Conservation (phyloP, 1,284 basidiomycete species). For the Termitomyces sp. region DNA sequence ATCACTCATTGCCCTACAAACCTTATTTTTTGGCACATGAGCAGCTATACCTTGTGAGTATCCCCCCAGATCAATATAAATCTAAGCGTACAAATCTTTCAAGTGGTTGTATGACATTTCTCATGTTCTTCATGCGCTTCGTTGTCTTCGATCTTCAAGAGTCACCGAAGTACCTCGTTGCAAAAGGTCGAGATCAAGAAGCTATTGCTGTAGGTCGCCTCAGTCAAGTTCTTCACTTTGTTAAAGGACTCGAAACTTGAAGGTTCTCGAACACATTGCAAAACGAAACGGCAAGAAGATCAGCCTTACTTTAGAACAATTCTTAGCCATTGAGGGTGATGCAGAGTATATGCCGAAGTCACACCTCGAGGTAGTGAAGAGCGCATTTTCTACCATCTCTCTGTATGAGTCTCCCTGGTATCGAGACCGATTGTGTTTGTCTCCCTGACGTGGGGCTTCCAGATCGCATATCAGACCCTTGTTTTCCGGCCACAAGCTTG, state of each 20-base stretch:
- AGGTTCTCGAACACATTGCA: constrained; percentile 47
- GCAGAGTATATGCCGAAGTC: constrained; percentile 12
- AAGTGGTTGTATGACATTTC: constrained; percentile 42
- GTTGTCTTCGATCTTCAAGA: constrained; percentile 49
- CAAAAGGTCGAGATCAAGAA: constrained; percentile 51
- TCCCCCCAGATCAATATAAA: background rate
- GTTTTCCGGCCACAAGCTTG: constrained; percentile 45
- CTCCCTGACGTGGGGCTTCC: background rate
- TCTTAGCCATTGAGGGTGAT: constrained; percentile 30
- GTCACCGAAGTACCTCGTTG: constrained; percentile 56
- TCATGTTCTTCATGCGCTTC: constrained; percentile 42
- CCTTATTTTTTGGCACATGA: background rate
- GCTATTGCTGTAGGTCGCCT: constrained; percentile 38
- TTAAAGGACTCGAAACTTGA: constrained; percentile 4
- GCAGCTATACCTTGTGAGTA: constrained; percentile 36
- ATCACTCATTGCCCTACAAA: background rate
- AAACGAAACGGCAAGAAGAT: constrained; percentile 44
- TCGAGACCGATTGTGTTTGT: background rate
- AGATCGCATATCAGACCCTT: constrained; percentile 47
- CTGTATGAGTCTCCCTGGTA: constrained; percentile 20
- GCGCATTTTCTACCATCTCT: constrained; percentile 37
- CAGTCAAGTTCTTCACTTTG: background rate
- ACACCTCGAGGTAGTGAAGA: constrained; percentile 30
- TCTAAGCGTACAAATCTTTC: background rate
- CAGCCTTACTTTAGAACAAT: constrained; percentile 40